Evolutionary conservation across 208 protist species (phyloP).

Genomic region (Trypanosoma lewisi): DNA sequence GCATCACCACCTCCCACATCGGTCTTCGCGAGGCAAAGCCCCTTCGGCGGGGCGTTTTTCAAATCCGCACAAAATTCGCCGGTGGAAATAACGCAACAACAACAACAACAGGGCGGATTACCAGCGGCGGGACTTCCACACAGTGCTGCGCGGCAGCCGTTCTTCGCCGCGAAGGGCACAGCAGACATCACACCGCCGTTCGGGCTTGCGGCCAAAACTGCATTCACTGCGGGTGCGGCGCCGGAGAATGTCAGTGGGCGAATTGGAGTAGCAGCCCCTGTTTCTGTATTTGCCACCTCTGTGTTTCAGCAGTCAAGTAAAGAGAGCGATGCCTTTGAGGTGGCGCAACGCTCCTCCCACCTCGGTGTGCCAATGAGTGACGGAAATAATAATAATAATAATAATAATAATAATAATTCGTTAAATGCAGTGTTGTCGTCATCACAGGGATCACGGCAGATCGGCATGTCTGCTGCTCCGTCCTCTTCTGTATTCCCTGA

Average conservation of each 20-base stretch:
- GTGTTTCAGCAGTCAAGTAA: background rate
- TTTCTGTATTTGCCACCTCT: background rate
- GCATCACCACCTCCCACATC: background rate
- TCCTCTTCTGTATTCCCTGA: background rate
- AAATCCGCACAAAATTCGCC: no score
- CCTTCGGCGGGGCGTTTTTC: slow-evolving; percentile 1
- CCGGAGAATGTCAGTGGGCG: background rate
- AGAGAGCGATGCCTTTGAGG: background rate
- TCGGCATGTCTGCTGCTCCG: no score
- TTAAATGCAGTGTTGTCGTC: background rate
- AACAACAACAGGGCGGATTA: background rate
- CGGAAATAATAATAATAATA: no score
- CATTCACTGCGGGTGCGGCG: background rate
- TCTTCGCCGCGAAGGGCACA: no score
- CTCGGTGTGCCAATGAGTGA: background rate
- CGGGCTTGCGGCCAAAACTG: background rate
- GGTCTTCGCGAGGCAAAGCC: background rate
- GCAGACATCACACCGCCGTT: no score
- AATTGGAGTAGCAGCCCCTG: background rate
- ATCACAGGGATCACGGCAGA: background rate
- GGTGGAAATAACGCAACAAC: background rate
- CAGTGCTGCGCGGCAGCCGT: no score
- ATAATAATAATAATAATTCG: no score
- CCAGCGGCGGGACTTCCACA: background rate
- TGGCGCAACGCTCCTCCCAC: background rate